Conservation (phyloP, 2,329 filamentous ascomycete species). For the Trichoderma aggressivum region DNA sequence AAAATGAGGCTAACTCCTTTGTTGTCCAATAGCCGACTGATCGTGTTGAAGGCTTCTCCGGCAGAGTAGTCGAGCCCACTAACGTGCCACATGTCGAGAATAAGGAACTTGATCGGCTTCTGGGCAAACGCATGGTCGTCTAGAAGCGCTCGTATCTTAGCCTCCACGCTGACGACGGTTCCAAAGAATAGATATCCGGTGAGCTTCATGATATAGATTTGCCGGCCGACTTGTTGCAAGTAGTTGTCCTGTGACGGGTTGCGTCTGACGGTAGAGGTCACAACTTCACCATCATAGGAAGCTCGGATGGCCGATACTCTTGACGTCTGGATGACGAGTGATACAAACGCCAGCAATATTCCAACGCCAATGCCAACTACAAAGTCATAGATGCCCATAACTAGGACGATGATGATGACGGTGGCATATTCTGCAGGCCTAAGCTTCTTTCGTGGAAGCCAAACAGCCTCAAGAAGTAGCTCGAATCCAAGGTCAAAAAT, state of each 20-base stretch:
- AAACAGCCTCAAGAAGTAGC: constrained; percentile 81
- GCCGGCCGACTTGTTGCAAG: constrained; percentile 76
- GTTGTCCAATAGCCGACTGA: constrained; percentile 76
- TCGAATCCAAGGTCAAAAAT: constrained; percentile 96
- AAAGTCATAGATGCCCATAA: constrained; percentile 97
- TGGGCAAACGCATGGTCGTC: constrained; percentile 75
- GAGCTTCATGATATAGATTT: constrained; percentile 89
- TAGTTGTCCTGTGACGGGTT: constrained; percentile 88
- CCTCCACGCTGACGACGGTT: constrained; percentile 92
- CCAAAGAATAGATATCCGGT: constrained; percentile 97
- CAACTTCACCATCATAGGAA: constrained; percentile 84
- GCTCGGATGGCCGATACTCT: constrained; percentile 84
- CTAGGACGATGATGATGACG: constrained; percentile 81
- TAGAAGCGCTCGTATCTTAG: constrained; percentile 76
- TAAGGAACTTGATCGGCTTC: constrained; percentile 81
- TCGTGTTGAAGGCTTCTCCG: constrained; percentile 88
- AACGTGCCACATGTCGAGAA: constrained; percentile 86
- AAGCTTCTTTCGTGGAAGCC: constrained; percentile 83
- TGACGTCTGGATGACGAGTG: constrained; percentile 87
- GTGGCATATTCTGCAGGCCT: constrained; percentile 86
- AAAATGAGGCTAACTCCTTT: constrained; percentile 78
- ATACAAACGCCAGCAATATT: constrained; percentile 86
- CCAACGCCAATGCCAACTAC: constrained; percentile 90
- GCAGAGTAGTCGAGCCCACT: constrained; percentile 94
- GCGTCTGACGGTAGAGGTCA: constrained; percentile 86